Conservation (phyloP, 345 rosid species). For the Camelina hispida region DNA sequence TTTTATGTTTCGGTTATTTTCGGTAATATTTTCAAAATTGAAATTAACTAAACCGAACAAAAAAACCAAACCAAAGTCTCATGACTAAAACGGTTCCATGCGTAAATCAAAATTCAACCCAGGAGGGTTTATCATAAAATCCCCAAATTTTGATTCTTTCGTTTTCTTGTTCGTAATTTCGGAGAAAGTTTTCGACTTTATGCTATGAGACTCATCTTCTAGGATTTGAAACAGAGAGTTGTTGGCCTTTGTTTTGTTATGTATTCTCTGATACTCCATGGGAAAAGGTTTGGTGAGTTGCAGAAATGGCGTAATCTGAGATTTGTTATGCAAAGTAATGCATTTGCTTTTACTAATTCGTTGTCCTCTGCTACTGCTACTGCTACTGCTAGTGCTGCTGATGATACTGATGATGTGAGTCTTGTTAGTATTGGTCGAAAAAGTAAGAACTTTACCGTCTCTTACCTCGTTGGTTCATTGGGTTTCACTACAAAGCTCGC, state of each 20-base stretch:
- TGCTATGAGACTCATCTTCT: background rate
- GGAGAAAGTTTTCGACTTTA: background rate
- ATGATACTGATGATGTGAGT: background rate
- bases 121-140: too few relatives aligned
- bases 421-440: background rate
- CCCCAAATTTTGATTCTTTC: too few relatives aligned
- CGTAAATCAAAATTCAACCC: too few relatives aligned
- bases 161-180: background rate
- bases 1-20: too few relatives aligned
- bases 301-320: constrained; percentile 15
- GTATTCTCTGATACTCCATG: constrained; percentile 7
- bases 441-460: background rate
- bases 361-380: background rate
- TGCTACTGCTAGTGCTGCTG: background rate
- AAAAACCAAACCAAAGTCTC: too few relatives aligned
- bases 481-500: background rate
- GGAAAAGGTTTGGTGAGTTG: background rate
- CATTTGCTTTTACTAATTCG: background rate
- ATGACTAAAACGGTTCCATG: too few relatives aligned
- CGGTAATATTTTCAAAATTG: too few relatives aligned
- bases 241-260: background rate
- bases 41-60: too few relatives aligned
- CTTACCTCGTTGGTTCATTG: constrained; percentile 1
- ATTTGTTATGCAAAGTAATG: background rate
- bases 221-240: background rate